Base-by-base conservation (phyloP, 192 early-diverging fungal genomes). In the Coemansia sp. region DNA sequence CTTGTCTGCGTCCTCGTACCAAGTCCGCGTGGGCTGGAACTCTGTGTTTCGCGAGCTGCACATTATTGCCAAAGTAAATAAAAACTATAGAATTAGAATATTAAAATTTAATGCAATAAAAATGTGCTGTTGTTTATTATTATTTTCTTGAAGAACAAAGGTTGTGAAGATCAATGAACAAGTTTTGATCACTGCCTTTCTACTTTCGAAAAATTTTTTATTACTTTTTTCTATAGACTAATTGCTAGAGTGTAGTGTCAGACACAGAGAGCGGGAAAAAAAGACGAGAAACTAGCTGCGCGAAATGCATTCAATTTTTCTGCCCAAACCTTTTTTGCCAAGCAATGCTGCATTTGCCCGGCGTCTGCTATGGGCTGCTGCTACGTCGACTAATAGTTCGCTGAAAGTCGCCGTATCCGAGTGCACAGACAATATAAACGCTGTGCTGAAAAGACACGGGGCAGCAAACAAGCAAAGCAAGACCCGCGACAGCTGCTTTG, bases 1-100 rank as follows among this genome's bases (percentile, higher is more conserved):
- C 55, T 61, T 72, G 71, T 86, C 82, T 9, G 88, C 85, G 49
- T 88, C 86, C 24, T 74, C 80, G 64, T 90, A 90, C 86, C 88
- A 90, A n/a, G 75, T 69, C 36, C 65, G 58, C 25, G 75, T 78
- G 10, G 69, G 69, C 25, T 27, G 61, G 42, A 78, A 78, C 1
- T 42, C 23, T n/a, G 64, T 64, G 49, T 53, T 59, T 6, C 49
- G 64, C 10, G 51, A 35, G 57, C 52, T 46, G 5, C 49, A 27
- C 64, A 66, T 66, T 22, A 11, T n/a, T 18, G 6, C 20, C 18
- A 50, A 50, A 50, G 28, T 20, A 61, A 61, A 34, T 34, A 34
- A 4, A 34, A 34, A 34, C 9, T n/a, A n/a, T n/a, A n/a, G n/a
- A n/a, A n/a, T n/a, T n/a, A n/a, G 32, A 6, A 6, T 34, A 34